phyloP scores from a whole-genome alignment of 345 rosid species.

The Brassica rapa region DNA sequence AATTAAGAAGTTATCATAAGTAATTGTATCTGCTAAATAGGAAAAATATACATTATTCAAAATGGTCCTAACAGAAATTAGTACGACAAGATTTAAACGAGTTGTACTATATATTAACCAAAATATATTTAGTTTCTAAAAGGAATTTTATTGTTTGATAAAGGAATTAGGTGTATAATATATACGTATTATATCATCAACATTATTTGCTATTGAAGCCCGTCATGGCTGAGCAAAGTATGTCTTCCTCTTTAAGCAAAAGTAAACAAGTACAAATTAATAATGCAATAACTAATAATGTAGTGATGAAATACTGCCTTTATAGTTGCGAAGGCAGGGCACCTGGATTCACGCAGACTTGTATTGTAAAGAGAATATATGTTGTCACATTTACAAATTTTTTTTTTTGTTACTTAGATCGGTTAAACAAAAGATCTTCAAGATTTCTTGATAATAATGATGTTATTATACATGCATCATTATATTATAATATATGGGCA shows the following conservation, averaged over 20 bases:
- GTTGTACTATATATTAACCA: slow-evolving; percentile 14
- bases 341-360: slow-evolving; percentile 38
- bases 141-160: neutral
- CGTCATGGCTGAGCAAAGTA: slow-evolving; percentile 36
- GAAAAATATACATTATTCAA: neutral
- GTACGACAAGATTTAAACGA: slow-evolving; percentile 32
- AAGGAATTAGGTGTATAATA: neutral
- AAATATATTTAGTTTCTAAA: neutral
- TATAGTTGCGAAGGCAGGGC: slow-evolving; percentile 35
- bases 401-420: slow-evolving; percentile 26
- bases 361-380: slow-evolving; percentile 40
- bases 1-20: neutral
- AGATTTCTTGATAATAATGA: slow-evolving; percentile 40
- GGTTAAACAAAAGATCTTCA: slow-evolving; percentile 34
- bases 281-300: slow-evolving; percentile 9
- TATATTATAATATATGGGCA: slow-evolving; percentile 4
- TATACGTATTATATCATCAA: neutral
- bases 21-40: neutral
- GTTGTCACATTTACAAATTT: slow-evolving; percentile 28
- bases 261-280: slow-evolving; percentile 23
- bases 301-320: slow-evolving; percentile 16
- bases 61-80: neutral
- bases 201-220: slow-evolving; percentile 9
- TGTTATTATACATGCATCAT: slow-evolving; percentile 40
- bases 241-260: slow-evolving; percentile 35